A percentile compares a stretch with the other conserved stretches of the same genome.
These are phyloP conservation scores for Russula sp. DNA, from an alignment of 768 basidiomycete genomes.

Conservation along the genomic window DNA sequence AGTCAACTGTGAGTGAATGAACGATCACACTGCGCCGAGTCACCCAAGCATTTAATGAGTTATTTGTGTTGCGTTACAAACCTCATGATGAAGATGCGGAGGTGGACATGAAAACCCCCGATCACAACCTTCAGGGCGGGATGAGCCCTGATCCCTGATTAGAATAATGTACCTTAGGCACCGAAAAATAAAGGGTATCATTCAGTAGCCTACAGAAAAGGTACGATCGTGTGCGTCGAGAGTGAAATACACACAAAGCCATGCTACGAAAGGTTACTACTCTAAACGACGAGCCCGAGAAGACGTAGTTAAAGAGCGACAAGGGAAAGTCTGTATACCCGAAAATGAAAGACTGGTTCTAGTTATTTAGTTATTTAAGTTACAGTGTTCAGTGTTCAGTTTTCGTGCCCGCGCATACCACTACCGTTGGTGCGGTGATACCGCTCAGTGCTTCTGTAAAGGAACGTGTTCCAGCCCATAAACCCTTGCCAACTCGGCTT, in stretches of 20 bases:
- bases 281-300: too few species aligned
- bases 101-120: too few species aligned
- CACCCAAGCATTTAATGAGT: too few species aligned
- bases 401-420: not conserved
- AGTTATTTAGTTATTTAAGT: not conserved
- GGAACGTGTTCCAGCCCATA: constrained; percentile 29
- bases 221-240: not conserved
- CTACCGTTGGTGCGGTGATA: not conserved
- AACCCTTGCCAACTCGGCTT: constrained; percentile 6
- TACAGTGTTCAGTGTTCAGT: not conserved
- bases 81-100: too few species aligned
- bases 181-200: not conserved
- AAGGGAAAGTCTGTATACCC: not conserved
- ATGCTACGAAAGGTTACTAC: too few species aligned
- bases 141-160: too few species aligned
- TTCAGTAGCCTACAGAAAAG: not conserved
- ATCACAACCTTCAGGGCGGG: not conserved
- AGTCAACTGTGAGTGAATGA: too few species aligned
- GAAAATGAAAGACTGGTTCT: not conserved
- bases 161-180: not conserved
- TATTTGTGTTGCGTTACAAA: too few species aligned
- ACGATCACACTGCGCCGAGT: too few species aligned
- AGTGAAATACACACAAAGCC: too few species aligned
- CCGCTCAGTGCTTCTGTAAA: not conserved
- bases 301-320: not conserved